These are phyloP conservation scores for Candida glucosophila DNA, from an alignment of 1,139 yeast genomes.

Conservation along the genomic window DNA sequence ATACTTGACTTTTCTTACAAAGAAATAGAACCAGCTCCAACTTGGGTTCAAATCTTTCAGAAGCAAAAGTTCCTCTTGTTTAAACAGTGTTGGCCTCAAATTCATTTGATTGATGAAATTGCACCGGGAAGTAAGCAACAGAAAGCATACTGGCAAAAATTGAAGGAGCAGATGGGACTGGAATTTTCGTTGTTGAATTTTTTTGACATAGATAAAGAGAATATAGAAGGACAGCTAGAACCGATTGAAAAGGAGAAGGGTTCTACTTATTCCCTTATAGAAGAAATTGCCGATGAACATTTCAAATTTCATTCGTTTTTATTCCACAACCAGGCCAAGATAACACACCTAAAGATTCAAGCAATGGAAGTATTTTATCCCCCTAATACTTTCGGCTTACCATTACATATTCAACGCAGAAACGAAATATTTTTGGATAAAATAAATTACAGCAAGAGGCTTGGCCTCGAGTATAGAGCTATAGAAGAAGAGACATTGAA, in stretches of 20 bases:
- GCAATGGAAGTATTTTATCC: constrained; percentile 27
- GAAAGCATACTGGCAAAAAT: constrained; percentile 6
- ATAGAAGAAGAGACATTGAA: constrained; percentile 12
- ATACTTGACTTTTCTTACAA: constrained; percentile 25
- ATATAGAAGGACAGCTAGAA: constrained; percentile 1
- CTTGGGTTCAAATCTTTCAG: constrained; percentile 16
- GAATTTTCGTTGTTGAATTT: constrained; percentile 8
- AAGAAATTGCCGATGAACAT: constrained; percentile 1
- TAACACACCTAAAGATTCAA: constrained; percentile 18
- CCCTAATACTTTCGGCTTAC: constrained; percentile 24
- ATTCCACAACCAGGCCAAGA: constrained; percentile 8
- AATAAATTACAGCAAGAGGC: constrained; percentile 14
- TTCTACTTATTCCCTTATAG: constrained; percentile 1
- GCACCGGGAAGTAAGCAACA: constrained; percentile 6
- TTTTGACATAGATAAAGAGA: constrained; percentile 6
- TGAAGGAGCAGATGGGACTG: constrained; percentile 7
- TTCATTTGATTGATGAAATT: constrained; percentile 25
- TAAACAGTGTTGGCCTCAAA: constrained; percentile 26
- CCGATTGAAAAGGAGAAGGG: constrained; percentile 2
- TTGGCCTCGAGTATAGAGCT: constrained; percentile 15
- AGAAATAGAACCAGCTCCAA: constrained; percentile 6
- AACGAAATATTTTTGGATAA: constrained; percentile 18
- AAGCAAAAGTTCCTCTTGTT: constrained; percentile 13
- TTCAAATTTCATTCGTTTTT: constrained; percentile 16
- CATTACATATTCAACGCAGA: constrained; percentile 19